Base-by-base conservation (phyloP, 768 basidiomycete species). In the Suillus paluster region DNA sequence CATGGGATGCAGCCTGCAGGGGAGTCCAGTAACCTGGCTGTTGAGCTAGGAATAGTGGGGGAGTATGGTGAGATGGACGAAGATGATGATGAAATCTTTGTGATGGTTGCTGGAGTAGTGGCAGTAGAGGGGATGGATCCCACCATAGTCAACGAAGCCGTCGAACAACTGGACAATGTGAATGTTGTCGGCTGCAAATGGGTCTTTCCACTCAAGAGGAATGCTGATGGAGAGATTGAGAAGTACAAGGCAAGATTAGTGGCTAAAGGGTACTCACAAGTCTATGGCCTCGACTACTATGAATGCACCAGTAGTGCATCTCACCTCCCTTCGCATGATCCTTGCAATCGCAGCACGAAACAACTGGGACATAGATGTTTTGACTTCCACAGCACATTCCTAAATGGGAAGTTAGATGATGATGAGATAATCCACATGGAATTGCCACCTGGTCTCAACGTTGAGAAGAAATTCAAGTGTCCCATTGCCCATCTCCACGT, bases 191-290 rank as follows among this genome's bases (percentile, higher is more conserved):
- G 71, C 1, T 67, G 65, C 14, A 69, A 73, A 21, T 82, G 79
- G 78, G 78, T 83, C 10, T 83, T 75, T 64, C 64, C 63, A 34
- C 58, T 71, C 46, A 84, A 30, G 30, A 30, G 30, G 6, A 30
- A 30, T 30, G 30, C 30, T 30, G 30, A 30, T 30, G 30, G 30
- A 6, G 30, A 30, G 6, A 30, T 30, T 30, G 30, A 30, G 30
- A 30, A 30, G 30, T 30, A 30, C 30, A 30, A 30, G 30, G 30
- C 30, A 30, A 30, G 30, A 30, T 30, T 30, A 30, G 30, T 30
- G 30, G 30, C 30, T 30, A 30, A 30, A 30, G 30, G 30, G 6
- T 30, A 30, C 30, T 30, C 30, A 30, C 30, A 30, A 30, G 30
- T 30, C 30, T 30, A 30, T 6, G 6, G 30, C 30, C 30, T 30